Evolutionary conservation across 2,329 filamentous ascomycete species (phyloP).

Genomic region (Dendryphion nanum): DNA sequence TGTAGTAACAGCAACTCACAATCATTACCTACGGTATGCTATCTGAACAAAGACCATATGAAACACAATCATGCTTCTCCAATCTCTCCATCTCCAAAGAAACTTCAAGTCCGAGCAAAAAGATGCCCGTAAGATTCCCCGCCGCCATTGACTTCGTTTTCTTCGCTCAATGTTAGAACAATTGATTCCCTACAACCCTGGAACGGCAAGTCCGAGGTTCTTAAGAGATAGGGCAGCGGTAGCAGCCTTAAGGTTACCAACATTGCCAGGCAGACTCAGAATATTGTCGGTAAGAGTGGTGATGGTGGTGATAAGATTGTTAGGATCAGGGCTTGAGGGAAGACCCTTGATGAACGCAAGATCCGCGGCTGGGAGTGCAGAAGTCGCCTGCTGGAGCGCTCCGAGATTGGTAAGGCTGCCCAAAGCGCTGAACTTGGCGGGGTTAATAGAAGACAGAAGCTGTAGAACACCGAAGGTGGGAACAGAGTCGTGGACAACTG

Average conservation of each 20-base stretch:
- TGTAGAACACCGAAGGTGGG: conserved; percentile 15
- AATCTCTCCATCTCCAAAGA: no score
- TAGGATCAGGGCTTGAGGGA: conserved; percentile 8
- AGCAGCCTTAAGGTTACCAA: conserved; percentile 13
- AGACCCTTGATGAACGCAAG: conserved; percentile 14
- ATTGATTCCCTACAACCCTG: no score
- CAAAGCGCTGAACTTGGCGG: conserved; percentile 12
- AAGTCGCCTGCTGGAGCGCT: conserved; percentile 7
- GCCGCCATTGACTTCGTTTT: no score
- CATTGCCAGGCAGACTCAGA: conserved; percentile 10
- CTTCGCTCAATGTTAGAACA: no score
- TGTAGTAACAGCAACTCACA: no score
- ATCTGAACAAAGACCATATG: no score
- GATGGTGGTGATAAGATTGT: conserved; percentile 13
- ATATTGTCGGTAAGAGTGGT: conserved; percentile 10
- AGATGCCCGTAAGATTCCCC: no score
- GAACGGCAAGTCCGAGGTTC: conserved; percentile 14
- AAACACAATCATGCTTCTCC: no score
- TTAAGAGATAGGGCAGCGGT: conserved; percentile 7
- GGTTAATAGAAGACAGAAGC: conserved; percentile 15
- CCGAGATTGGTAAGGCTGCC: conserved; percentile 9
- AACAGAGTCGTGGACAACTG: conserved; percentile 14
- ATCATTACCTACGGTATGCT: no score
- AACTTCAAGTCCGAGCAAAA: no score
- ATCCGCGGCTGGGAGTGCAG: conserved; percentile 9